Percentiles rank a stretch among this genome's conserved stretches.
phyloP scores from a whole-genome alignment of 805 yeast genomes.

The Kluyveromyces starmeri region DNA sequence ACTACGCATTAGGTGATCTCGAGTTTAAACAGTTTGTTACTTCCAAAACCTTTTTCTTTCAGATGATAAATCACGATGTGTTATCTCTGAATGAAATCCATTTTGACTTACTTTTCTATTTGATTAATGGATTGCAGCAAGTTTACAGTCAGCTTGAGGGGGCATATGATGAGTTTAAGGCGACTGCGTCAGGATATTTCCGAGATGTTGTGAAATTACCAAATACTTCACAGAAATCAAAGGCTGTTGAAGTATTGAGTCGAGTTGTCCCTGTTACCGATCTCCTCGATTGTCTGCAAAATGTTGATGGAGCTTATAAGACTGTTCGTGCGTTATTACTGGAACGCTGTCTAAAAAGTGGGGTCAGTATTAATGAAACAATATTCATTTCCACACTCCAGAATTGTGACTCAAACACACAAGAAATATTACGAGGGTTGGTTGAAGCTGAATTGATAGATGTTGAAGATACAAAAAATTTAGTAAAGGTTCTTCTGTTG shows the following conservation, averaged over 20 bases:
- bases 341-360: neutral
- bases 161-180: slow-evolving; percentile 6
- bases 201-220: slow-evolving; percentile 1
- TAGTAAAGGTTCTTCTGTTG: too few species aligned
- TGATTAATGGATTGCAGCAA: slow-evolving; percentile 30
- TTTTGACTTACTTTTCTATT: slow-evolving; percentile 23
- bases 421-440: too few species aligned
- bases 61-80: slow-evolving; percentile 11
- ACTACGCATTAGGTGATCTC: slow-evolving; percentile 22
- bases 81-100: neutral
- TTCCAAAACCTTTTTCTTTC: slow-evolving; percentile 24
- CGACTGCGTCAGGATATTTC: slow-evolving; percentile 7
- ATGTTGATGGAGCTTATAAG: neutral
- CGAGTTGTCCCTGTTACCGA: neutral
- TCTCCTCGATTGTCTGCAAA: neutral
- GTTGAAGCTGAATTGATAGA: too few species aligned
- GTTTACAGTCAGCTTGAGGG: slow-evolving; percentile 28
- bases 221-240: neutral
- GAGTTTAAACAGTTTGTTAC: slow-evolving; percentile 10
- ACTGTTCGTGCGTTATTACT: neutral
- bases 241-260: neutral
- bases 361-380: neutral
- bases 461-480: too few species aligned
- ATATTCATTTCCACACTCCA: too few species aligned
- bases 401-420: too few species aligned